Conservation (phyloP, 2,329 filamentous ascomycete species). For the Verticillium klebahnii region DNA sequence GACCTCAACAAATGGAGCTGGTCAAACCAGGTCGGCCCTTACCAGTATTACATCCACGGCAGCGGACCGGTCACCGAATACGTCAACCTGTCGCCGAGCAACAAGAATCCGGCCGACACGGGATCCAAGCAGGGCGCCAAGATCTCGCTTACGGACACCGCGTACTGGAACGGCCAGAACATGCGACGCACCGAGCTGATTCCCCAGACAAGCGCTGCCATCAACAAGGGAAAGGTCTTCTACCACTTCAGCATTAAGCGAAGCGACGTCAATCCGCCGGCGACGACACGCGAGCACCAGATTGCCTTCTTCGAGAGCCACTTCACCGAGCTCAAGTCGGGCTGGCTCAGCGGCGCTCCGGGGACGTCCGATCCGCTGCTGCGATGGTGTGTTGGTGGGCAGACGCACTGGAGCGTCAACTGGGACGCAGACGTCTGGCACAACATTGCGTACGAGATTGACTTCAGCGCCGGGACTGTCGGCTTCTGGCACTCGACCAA, state of each 20-base stretch:
- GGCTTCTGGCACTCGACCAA: constrained; percentile 69
- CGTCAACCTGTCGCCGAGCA: constrained; percentile 53
- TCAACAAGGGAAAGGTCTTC: constrained; percentile 61
- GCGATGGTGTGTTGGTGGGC: constrained; percentile 59
- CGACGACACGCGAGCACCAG: constrained; percentile 63
- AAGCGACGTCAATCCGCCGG: constrained; percentile 54
- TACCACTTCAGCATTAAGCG: constrained; percentile 70
- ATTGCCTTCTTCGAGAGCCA: constrained; percentile 61
- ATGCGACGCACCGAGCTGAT: constrained; percentile 75
- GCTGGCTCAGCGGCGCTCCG: constrained; percentile 47
- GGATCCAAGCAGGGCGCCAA: constrained; percentile 61
- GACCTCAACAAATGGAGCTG: constrained; percentile 62
- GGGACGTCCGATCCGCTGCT: constrained; percentile 47
- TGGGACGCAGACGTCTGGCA: constrained; percentile 65
- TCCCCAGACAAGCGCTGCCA: constrained; percentile 61
- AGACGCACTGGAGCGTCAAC: constrained; percentile 57
- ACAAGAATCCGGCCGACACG: constrained; percentile 63
- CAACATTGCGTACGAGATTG: constrained; percentile 70
- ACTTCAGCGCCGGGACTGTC: constrained; percentile 59
- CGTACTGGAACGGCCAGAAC: constrained; percentile 67
- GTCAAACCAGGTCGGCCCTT: constrained; percentile 63
- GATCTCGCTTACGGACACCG: constrained; percentile 59
- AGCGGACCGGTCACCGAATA: constrained; percentile 50
- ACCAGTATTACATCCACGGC: constrained; percentile 76
- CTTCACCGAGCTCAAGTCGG: constrained; percentile 72